Base-by-base conservation (phyloP, 345 rosid genomes). In the Rhodomyrtus tomentosa region DNA sequence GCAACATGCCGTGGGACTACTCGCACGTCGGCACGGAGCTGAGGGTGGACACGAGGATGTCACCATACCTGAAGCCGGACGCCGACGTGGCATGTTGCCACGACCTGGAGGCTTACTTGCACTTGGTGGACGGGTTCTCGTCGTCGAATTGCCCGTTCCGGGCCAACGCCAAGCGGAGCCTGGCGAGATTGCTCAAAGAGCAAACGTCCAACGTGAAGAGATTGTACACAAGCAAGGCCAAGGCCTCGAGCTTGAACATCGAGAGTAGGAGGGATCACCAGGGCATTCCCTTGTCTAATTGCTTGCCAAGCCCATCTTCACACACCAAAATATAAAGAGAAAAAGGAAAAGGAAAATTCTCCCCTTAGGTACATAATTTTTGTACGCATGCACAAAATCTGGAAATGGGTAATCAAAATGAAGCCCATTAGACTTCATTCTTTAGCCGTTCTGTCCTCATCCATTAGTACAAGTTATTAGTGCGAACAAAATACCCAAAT, bases 131-230 rank as follows among this genome's bases (percentile, higher is more conserved):
- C 40, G 99, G 99, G 36, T 97, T 91, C 82, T 82, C 90, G 48
- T 93, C 94, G 14, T 89, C 98, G 0, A 88, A 95, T 81, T 92
- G 98, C 85, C 99, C 99, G 10, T 97, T 97, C 80, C 91, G 98
- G 76, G 84, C 94, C 50, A 95, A 95, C 40, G 99, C 99, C 5
- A 97, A 97, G 93, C 90, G 99, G 74, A 97, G 99, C 88, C 86
- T 97, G 21, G 91, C 87, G 73, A 95, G 89, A 88, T 85, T 97
- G 87, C 68, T 97, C 29, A 91, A 91, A 40, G 98, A 97, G 50
- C 98, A 97, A 52, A 87, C 91, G 18, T 90, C 98, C 4, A 97
- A 97, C 84, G 92, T 97, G 21, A 97, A 97, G 86, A 91, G 91
- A 84, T 87, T 96, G 91, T 96, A 96, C 48, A 95, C 92, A 1